These are phyloP conservation scores for Yamadazyma mexicana DNA, from an alignment of 1,139 yeast species.

Conservation along the genomic window DNA sequence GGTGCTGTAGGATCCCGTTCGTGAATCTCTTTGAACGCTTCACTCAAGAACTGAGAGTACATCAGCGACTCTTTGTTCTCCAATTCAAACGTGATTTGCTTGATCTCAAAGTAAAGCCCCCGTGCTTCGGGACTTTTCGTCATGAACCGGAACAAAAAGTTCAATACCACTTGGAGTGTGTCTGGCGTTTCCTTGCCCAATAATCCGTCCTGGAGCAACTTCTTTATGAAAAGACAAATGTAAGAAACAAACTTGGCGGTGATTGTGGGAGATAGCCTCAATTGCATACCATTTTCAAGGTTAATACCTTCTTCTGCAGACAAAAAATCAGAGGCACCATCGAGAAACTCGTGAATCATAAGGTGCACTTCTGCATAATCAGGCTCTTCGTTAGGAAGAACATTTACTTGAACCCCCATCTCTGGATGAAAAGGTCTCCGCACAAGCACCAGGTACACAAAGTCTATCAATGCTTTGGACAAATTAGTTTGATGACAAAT, in stretches of 20 bases:
- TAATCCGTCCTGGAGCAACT: conserved; percentile 35
- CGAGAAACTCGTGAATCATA: conserved; percentile 64
- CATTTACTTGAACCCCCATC: too few species aligned
- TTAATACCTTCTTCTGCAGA: conserved; percentile 41
- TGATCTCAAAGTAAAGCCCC: conserved; percentile 29
- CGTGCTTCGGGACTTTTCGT: conserved; percentile 47
- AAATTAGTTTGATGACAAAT: conserved; percentile 60
- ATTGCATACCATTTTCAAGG: conserved; percentile 34
- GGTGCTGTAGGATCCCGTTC: not conserved
- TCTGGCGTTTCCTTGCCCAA: conserved; percentile 43
- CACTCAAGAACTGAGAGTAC: too few species aligned
- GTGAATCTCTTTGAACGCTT: too few species aligned
- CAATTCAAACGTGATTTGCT: conserved; percentile 8
- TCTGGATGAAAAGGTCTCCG: not conserved
- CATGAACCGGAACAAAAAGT: conserved; percentile 61
- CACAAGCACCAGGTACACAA: conserved; percentile 51
- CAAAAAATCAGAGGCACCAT: conserved; percentile 52
- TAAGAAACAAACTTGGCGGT: conserved; percentile 52
- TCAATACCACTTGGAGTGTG: conserved; percentile 56
- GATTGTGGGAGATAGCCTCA: conserved; percentile 38
- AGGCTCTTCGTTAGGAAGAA: conserved; percentile 33
- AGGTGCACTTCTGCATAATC: conserved; percentile 55
- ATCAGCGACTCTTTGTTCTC: not conserved
- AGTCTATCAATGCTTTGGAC: conserved; percentile 51
- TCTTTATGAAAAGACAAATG: conserved; percentile 59